Evolutionary conservation across 805 yeast species (phyloP), one percentile per base, ranked within the genome.

Genomic region (Helenozyma baotianmanensis): DNA sequence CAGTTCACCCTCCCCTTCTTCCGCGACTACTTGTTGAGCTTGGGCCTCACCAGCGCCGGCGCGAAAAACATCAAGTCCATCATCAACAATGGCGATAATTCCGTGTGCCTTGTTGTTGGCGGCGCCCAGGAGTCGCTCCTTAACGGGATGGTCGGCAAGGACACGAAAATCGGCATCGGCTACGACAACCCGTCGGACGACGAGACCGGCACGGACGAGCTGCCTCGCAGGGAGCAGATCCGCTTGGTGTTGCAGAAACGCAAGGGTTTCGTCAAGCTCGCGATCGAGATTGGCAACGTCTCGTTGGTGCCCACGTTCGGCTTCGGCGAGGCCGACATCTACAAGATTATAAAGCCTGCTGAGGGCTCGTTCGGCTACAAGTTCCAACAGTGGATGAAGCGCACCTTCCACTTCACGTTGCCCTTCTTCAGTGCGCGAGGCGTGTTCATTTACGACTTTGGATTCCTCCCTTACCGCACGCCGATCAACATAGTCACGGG

Each of bases 341-440:
- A 72, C 49, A 64, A 67, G 35, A 64, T 75, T 13, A 57, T 56
- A 12, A 36, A 57, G 34, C 69, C 72, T 8, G 50, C 50, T 44
- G 61, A 62, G 12, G 70, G 70, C 21, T 48, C 72, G 25, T 50
- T 48, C 55, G 54, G 71, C 72, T 71, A 76, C 48, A 62, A 64
- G 35, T 54, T 82, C 32, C 97, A 90, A 56, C 56, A 71, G 21
- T 76, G 86, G 78, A 54, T 90, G 51, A 90, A 92, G 49, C 64
- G 64, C 18, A 68, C 62, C 23, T 70, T 79, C 33, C 92, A 90
- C 1, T 90, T 90, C 58, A 89, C 98, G 0, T 50, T 92, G 4
- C 98, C 98, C 1, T 74, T 92, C 30, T 83, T 92, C 61, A 81
- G 85, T 53, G 96, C 96, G 1, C 68, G 97, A 27, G 97, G 97